Percentiles rank a stretch among this genome's conserved stretches.
Conservation (phyloP, 108 stramenopile species). For the Nitzschia inconspicua region DNA sequence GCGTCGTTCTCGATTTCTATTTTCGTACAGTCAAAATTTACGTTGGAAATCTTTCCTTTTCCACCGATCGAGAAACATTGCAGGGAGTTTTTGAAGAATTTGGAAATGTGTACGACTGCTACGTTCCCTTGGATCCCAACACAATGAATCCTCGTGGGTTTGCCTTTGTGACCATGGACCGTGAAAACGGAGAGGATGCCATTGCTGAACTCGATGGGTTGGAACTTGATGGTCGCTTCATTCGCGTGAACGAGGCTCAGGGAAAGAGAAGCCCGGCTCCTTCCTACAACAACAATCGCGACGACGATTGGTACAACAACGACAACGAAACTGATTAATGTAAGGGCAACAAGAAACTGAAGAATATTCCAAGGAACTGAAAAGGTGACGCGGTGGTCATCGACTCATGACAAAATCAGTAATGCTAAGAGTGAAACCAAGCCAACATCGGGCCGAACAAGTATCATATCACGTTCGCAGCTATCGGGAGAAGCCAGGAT, state of each 20-base stretch:
- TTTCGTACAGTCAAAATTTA: slow-evolving; percentile 58
- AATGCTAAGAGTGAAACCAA: too few relatives aligned
- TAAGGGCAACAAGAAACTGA: too few relatives aligned
- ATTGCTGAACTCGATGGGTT: slow-evolving; percentile 71
- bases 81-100: slow-evolving; percentile 62
- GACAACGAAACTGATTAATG: too few relatives aligned
- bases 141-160: slow-evolving; percentile 76
- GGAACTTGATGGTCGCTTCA: slow-evolving; percentile 79
- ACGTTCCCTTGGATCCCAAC: slow-evolving; percentile 73
- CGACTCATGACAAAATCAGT: too few relatives aligned
- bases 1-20: background rate
- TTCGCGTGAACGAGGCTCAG: slow-evolving; percentile 78
- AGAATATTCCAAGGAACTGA: too few relatives aligned
- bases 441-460: too few relatives aligned
- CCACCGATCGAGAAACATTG: slow-evolving; percentile 58
- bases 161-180: slow-evolving; percentile 84
- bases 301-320: background rate
- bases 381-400: too few relatives aligned
- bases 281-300: background rate
- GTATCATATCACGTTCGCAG: too few relatives aligned
- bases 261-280: slow-evolving; percentile 31
- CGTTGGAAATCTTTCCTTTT: slow-evolving; percentile 78
- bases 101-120: slow-evolving; percentile 71
- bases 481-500: too few relatives aligned
- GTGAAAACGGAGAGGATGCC: slow-evolving; percentile 58